Evolutionary conservation across 305 asterid species (phyloP).

Genomic region (Stenogyne calaminthoides): DNA sequence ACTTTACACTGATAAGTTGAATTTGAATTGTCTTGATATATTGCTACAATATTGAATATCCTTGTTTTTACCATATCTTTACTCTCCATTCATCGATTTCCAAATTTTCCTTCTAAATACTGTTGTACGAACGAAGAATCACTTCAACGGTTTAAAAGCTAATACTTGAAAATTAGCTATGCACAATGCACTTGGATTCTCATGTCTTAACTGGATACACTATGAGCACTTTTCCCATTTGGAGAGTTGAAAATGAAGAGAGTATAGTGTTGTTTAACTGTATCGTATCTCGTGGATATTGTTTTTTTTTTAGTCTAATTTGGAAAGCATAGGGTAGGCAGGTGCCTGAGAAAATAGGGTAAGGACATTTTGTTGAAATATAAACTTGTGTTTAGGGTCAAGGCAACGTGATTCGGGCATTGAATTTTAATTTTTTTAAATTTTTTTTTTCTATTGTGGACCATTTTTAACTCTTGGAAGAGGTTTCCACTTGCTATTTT

Average conservation of each 20-base stretch:
- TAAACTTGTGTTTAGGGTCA: background rate
- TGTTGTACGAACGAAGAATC: background rate
- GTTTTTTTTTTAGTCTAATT: conserved; percentile 16
- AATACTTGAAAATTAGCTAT: background rate
- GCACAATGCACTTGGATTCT: background rate
- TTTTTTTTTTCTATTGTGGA: conserved; percentile 33
- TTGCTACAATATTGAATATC: background rate
- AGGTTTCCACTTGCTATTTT: background rate
- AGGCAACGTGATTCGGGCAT: conserved; percentile 37
- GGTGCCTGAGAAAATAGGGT: conserved; percentile 20
- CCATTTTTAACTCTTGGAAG: conserved; percentile 33
- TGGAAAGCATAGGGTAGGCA: conserved; percentile 6
- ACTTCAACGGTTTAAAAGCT: background rate
- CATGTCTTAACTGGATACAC: background rate
- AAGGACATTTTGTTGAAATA: background rate
- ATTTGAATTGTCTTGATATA: conserved; percentile 1
- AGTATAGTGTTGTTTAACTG: conserved; percentile 12
- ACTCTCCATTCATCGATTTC: background rate
- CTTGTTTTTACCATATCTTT: background rate
- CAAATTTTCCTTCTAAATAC: background rate
- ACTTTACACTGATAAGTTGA: background rate
- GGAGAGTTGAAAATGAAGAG: background rate
- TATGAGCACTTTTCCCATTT: background rate
- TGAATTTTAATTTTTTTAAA: conserved; percentile 25
- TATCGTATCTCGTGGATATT: background rate